Evolutionary conservation across 169 alveolate species (phyloP).

Genomic region (Plasmodium gaboni): DNA sequence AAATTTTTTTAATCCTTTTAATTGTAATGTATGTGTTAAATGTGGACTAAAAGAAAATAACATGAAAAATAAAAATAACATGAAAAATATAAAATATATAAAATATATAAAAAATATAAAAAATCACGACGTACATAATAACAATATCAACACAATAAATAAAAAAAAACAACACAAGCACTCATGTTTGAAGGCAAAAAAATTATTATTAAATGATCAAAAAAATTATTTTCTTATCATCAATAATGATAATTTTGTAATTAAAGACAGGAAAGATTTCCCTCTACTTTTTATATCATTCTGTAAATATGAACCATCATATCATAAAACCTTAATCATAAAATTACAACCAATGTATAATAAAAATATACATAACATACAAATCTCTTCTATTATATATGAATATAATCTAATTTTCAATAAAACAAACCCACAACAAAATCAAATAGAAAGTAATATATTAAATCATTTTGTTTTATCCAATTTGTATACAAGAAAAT

Average conservation of each 20-base stretch:
- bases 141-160: neutral
- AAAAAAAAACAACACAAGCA: neutral
- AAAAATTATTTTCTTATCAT: slow-evolving; percentile 25
- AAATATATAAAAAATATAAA: too few relatives aligned
- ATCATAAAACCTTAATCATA: slow-evolving; percentile 3
- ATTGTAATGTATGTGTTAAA: slow-evolving; percentile 29
- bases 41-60: slow-evolving; percentile 11
- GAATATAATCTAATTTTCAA: slow-evolving; percentile 33
- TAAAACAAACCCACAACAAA: neutral
- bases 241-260: slow-evolving; percentile 43
- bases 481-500: too few relatives aligned
- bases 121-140: neutral
- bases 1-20: slow-evolving; percentile 59
- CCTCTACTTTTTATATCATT: slow-evolving; percentile 36
- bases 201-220: slow-evolving; percentile 26
- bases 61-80: neutral
- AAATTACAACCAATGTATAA: slow-evolving; percentile 13
- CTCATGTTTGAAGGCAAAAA: neutral
- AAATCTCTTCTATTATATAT: slow-evolving; percentile 5
- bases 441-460: too few relatives aligned
- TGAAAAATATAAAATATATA: neutral
- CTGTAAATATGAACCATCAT: slow-evolving; percentile 22
- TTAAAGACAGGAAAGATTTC: slow-evolving; percentile 30
- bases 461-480: too few relatives aligned
- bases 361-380: neutral